Percentiles rank a stretch among this genome's conserved stretches.
phyloP scores from a whole-genome alignment of 768 basidiomycete species.

The Mycena indigotica region DNA sequence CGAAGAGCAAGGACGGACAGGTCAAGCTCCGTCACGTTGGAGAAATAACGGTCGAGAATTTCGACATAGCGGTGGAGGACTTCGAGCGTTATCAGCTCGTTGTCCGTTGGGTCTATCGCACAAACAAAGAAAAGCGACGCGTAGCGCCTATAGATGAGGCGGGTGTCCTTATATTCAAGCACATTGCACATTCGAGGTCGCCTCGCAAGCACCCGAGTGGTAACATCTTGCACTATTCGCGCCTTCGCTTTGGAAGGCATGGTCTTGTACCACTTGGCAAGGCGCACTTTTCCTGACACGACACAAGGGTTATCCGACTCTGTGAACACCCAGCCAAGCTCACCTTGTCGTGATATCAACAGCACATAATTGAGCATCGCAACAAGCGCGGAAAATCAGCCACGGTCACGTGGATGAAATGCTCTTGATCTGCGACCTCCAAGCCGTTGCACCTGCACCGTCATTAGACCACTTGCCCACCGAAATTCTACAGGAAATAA shows the following conservation, averaged over 20 bases:
- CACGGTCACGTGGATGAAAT: neutral
- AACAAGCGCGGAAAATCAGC: neutral
- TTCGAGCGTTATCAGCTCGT: constrained; percentile 90
- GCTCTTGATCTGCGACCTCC: no score
- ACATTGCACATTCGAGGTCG: constrained; percentile 94
- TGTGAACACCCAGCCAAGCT: constrained; percentile 29
- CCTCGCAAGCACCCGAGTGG: constrained; percentile 86
- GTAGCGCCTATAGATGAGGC: constrained; percentile 94
- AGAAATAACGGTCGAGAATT: constrained; percentile 82
- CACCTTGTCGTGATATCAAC: constrained; percentile 90
- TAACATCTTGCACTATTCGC: constrained; percentile 95
- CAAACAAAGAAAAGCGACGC: constrained; percentile 95
- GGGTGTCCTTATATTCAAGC: constrained; percentile 56
- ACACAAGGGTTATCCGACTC: neutral
- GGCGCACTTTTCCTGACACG: constrained; percentile 79
- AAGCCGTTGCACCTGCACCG: no score
- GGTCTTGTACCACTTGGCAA: constrained; percentile 95
- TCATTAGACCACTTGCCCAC: no score
- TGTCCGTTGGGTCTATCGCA: constrained; percentile 81
- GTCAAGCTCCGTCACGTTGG: constrained; percentile 60
- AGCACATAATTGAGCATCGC: constrained; percentile 92
- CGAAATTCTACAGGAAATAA: no score
- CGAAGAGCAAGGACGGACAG: constrained; percentile 34
- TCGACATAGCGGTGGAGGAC: constrained; percentile 95
- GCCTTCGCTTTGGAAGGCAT: constrained; percentile 77